These are phyloP conservation scores for Pluteus cervinus DNA, from an alignment of 768 basidiomycete species.

Conservation along the genomic window DNA sequence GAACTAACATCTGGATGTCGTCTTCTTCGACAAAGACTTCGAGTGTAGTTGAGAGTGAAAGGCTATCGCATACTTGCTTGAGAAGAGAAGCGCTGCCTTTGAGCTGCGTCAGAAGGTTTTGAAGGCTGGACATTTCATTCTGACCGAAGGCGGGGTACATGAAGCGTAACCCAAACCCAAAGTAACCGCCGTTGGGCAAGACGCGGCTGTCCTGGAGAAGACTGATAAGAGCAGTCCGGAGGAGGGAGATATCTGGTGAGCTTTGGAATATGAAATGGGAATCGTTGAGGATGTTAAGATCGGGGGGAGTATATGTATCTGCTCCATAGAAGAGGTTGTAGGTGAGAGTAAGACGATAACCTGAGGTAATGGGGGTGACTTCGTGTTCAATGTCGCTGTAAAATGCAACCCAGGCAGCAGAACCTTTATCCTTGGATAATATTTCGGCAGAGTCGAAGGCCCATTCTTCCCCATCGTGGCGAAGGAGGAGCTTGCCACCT, in stretches of 20 bases:
- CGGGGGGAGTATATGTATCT: no score
- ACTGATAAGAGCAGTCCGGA: no score
- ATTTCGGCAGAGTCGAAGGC: slow-evolving; percentile 28
- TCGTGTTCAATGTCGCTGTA: slow-evolving; percentile 36
- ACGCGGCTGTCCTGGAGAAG: slow-evolving; percentile 18
- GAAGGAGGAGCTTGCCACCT: slow-evolving; percentile 36
- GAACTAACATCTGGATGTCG: not conserved
- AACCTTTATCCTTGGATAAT: slow-evolving; percentile 11
- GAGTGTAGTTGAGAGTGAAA: slow-evolving; percentile 13
- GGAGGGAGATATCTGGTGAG: no score
- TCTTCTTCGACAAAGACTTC: slow-evolving; percentile 13
- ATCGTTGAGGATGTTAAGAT: no score
- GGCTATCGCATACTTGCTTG: slow-evolving; percentile 10
- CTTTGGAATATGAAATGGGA: no score
- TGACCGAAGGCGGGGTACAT: no score
- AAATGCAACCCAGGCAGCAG: slow-evolving; percentile 26
- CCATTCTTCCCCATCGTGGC: slow-evolving; percentile 25
- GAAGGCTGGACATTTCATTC: no score
- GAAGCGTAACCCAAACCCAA: slow-evolving; percentile 29
- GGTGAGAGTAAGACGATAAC: slow-evolving; percentile 33
- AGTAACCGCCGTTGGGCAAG: slow-evolving; percentile 22
- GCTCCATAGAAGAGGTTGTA: slow-evolving; percentile 33
- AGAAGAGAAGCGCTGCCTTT: slow-evolving; percentile 25
- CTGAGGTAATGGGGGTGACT: slow-evolving; percentile 25
- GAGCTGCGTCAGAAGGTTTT: no score